phyloP scores from a whole-genome alignment of 1,139 yeast species.

The Pichia sp. region DNA sequence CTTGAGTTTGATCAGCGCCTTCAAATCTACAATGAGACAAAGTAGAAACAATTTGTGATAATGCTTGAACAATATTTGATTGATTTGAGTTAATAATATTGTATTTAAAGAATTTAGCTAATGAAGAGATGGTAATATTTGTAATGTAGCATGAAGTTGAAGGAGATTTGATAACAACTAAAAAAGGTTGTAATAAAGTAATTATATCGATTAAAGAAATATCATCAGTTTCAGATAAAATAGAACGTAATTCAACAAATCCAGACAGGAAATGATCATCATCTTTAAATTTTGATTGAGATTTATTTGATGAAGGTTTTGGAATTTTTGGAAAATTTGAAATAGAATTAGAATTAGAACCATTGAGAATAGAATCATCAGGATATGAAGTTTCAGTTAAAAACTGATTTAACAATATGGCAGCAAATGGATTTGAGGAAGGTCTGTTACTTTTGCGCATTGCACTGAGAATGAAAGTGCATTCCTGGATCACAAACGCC shows the following conservation, averaged over 20 bases:
- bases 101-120: slow-evolving; percentile 63
- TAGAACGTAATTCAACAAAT: slow-evolving; percentile 70
- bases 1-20: slow-evolving; percentile 89
- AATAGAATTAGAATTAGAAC: not conserved
- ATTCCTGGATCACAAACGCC: slow-evolving; percentile 81
- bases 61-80: slow-evolving; percentile 44
- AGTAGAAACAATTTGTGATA: slow-evolving; percentile 63
- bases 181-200: slow-evolving; percentile 77
- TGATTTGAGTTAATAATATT: slow-evolving; percentile 44
- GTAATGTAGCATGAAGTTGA: slow-evolving; percentile 85
- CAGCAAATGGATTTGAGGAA: slow-evolving; percentile 68
- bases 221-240: slow-evolving; percentile 52
- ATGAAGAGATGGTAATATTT: slow-evolving; percentile 68
- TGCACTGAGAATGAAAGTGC: slow-evolving; percentile 79
- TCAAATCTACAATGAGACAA: slow-evolving; percentile 93
- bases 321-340: slow-evolving; percentile 18
- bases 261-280: slow-evolving; percentile 71
- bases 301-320: slow-evolving; percentile 22
- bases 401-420: slow-evolving; percentile 58
- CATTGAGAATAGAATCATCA: slow-evolving; percentile 8
- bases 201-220: slow-evolving; percentile 60
- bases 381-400: slow-evolving; percentile 20
- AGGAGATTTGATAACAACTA: slow-evolving; percentile 79
- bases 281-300: slow-evolving; percentile 26
- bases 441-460: slow-evolving; percentile 84